Percentiles rank a stretch among this genome's conserved stretches.
phyloP scores from a whole-genome alignment of 2,329 filamentous ascomycete species.

The Trichoderma cornu-damae region DNA sequence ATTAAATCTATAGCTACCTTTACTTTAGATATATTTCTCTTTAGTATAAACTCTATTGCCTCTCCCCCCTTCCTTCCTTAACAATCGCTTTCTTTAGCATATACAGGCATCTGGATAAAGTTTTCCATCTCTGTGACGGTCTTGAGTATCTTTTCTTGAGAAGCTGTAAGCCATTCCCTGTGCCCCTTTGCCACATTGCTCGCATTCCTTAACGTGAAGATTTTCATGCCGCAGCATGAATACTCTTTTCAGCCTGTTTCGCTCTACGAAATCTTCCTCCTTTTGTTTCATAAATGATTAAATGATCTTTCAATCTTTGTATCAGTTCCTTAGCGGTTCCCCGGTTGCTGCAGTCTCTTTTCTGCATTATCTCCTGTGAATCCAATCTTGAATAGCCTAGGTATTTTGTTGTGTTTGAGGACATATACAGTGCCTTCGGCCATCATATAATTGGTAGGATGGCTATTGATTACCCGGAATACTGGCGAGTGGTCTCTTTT shows the following conservation, averaged over 20 bases:
- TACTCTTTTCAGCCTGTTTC: background rate
- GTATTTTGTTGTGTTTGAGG: background rate
- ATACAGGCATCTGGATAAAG: background rate
- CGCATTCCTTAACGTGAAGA: background rate
- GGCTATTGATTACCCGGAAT: background rate
- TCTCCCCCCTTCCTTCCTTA: too few relatives aligned
- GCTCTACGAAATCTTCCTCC: background rate
- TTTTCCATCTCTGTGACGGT: background rate
- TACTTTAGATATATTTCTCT: too few relatives aligned
- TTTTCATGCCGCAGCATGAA: background rate
- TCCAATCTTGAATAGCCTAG: background rate
- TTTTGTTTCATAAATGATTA: background rate
- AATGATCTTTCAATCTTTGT: too few relatives aligned
- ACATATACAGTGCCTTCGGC: background rate
- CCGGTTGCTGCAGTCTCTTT: background rate
- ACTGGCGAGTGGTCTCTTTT: background rate
- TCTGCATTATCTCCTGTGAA: background rate
- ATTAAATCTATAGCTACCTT: too few relatives aligned
- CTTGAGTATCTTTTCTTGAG: background rate
- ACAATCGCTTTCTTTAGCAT: background rate
- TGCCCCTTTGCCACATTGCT: background rate
- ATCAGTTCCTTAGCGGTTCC: background rate
- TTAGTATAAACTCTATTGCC: too few relatives aligned
- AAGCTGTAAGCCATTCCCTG: background rate
- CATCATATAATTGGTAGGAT: background rate